Conservation (phyloP, 495 filamentous ascomycete genomes). For the Daldinia concentrica region DNA sequence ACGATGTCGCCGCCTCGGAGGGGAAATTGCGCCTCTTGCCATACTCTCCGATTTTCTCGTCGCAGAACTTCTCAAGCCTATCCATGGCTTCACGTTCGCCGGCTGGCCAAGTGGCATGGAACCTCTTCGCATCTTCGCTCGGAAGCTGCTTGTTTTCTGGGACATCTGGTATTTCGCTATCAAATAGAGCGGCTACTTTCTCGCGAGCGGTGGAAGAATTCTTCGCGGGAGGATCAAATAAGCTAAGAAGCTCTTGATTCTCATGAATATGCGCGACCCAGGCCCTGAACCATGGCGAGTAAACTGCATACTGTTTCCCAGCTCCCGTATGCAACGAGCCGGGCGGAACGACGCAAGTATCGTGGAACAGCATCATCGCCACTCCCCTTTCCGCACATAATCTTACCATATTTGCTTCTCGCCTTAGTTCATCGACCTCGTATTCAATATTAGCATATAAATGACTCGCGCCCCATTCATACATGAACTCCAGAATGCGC, state of each 20-base stretch:
- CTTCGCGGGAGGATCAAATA: constrained; percentile 64
- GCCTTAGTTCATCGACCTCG: constrained; percentile 78
- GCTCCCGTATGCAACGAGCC: constrained; percentile 68
- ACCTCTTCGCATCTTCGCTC: constrained; percentile 65
- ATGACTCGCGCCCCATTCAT: constrained; percentile 78
- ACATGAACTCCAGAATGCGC: constrained; percentile 73
- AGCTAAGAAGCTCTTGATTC: constrained; percentile 70
- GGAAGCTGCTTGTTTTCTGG: constrained; percentile 72
- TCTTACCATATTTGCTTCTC: constrained; percentile 74
- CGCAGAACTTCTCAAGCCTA: constrained; percentile 75
- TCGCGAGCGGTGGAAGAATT: constrained; percentile 68
- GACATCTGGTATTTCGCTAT: constrained; percentile 66
- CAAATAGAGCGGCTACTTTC: constrained; percentile 68
- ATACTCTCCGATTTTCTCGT: constrained; percentile 70
- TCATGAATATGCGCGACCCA: constrained; percentile 78
- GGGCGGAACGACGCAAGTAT: constrained; percentile 84
- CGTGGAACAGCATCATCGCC: constrained; percentile 72
- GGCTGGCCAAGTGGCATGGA: constrained; percentile 73
- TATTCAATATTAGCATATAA: constrained; percentile 79
- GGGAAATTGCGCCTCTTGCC: constrained; percentile 69
- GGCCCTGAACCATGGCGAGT: constrained; percentile 79
- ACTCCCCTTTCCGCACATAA: constrained; percentile 68
- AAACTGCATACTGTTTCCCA: constrained; percentile 85
- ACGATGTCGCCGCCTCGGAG: constrained; percentile 68
- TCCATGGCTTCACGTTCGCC: constrained; percentile 79